Evolutionary conservation across 345 rosid species (phyloP).

Genomic region (Euclidium syriacum): DNA sequence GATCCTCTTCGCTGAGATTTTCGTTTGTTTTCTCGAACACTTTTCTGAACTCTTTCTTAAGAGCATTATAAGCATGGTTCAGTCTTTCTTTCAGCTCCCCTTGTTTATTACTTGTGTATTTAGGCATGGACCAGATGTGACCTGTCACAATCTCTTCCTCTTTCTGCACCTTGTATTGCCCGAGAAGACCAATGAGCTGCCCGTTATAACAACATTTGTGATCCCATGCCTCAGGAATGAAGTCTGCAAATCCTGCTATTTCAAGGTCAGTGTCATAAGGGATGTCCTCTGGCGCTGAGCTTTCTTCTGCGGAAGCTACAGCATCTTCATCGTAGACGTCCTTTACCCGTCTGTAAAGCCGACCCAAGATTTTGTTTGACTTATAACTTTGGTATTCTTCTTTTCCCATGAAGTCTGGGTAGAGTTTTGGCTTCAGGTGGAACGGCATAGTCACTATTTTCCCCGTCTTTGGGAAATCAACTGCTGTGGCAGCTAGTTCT

Average conservation of each 20-base stretch:
- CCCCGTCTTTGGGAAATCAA: slow-evolving; percentile 94
- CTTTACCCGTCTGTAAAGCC: slow-evolving; percentile 57
- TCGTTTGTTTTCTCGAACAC: slow-evolving; percentile 50
- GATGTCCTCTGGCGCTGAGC: slow-evolving; percentile 35
- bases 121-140: slow-evolving; percentile 93
- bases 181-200: slow-evolving; percentile 69
- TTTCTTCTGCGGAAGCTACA: slow-evolving; percentile 35
- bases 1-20: slow-evolving; percentile 54
- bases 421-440: slow-evolving; percentile 57
- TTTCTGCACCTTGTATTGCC: slow-evolving; percentile 68
- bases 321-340: slow-evolving; percentile 51
- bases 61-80: slow-evolving; percentile 56
- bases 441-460: slow-evolving; percentile 61
- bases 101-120: slow-evolving; percentile 55
- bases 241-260: slow-evolving; percentile 50
- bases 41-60: slow-evolving; percentile 73
- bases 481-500: slow-evolving; percentile 83
- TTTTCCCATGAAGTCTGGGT: slow-evolving; percentile 94
- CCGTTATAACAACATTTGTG: slow-evolving; percentile 68
- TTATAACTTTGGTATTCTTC: slow-evolving; percentile 62
- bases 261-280: slow-evolving; percentile 63
- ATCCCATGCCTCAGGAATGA: slow-evolving; percentile 67
- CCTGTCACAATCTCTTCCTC: slow-evolving; percentile 97
- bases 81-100: slow-evolving; percentile 76
- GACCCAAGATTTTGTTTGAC: slow-evolving; percentile 71